Percentiles rank a stretch among this genome's conserved stretches.
These are phyloP conservation scores for Mentha longifolia DNA, from an alignment of 257 asterid species.

Conservation along the genomic window DNA sequence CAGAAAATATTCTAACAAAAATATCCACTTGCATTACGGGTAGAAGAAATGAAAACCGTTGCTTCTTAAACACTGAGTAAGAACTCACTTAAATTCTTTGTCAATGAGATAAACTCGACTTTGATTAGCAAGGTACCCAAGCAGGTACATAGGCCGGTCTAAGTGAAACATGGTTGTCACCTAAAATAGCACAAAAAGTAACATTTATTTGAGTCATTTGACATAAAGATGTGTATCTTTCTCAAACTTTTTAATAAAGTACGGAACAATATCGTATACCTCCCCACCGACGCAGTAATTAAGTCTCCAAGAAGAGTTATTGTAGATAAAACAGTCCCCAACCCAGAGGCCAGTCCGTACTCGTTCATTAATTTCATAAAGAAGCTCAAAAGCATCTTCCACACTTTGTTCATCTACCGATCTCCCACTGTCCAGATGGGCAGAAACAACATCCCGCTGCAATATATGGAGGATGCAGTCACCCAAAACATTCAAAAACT, in stretches of 20 bases:
- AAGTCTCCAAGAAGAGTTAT: slow-evolving; percentile 93
- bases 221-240: slow-evolving; percentile 17
- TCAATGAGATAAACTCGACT: slow-evolving; percentile 88
- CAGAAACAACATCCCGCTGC: slow-evolving; percentile 96
- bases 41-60: slow-evolving; percentile 1
- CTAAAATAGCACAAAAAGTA: slow-evolving; percentile 41
- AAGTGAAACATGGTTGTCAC: slow-evolving; percentile 97
- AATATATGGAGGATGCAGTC: slow-evolving; percentile 34
- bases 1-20: background rate
- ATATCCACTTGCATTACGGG: slow-evolving; percentile 26
- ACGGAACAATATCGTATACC: slow-evolving; percentile 49
- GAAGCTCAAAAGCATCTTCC: slow-evolving; percentile 98
- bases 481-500: slow-evolving; percentile 13
- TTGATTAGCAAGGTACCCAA: slow-evolving; percentile 95
- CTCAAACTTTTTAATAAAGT: slow-evolving; percentile 19
- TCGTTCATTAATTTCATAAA: slow-evolving; percentile 92
- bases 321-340: slow-evolving; percentile 98
- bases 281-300: slow-evolving; percentile 99
- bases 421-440: slow-evolving; percentile 88
- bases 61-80: slow-evolving; percentile 22
- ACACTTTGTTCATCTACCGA: slow-evolving; percentile 92
- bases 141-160: slow-evolving; percentile 97
- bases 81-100: slow-evolving; percentile 95
- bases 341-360: slow-evolving; percentile 98
- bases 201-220: slow-evolving; percentile 7